A percentile compares a stretch with the other conserved stretches of the same genome.
phyloP scores from a whole-genome alignment of 2,329 filamentous ascomycete genomes.

The Alternaria sp. region DNA sequence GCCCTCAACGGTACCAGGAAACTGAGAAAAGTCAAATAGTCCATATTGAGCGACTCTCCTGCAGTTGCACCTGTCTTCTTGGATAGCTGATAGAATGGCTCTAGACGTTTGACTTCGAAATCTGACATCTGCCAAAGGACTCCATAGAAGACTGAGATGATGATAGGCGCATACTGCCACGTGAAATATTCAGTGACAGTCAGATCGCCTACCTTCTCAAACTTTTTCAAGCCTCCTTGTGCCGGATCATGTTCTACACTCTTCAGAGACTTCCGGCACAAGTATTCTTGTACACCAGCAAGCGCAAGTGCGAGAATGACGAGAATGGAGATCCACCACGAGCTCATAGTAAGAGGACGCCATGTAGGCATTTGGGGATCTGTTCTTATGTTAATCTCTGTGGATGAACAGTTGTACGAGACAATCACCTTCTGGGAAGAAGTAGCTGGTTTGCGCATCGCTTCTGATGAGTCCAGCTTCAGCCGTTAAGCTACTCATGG shows the following conservation, averaged over 20 bases:
- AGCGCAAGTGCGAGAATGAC: conserved; percentile 45
- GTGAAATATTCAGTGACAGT: conserved; percentile 44
- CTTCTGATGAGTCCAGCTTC: conserved; percentile 26
- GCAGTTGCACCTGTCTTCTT: conserved; percentile 49
- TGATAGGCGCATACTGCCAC: conserved; percentile 54
- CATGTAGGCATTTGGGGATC: conserved; percentile 53
- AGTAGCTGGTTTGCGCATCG: conserved; percentile 48
- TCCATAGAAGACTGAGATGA: conserved; percentile 59
- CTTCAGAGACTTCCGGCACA: conserved; percentile 29
- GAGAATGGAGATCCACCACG: conserved; percentile 47
- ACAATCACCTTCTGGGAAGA: conserved; percentile 44
- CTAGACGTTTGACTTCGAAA: conserved; percentile 61
- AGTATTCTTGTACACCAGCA: conserved; percentile 48
- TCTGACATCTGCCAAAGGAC: conserved; percentile 61
- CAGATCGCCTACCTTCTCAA: conserved; percentile 33
- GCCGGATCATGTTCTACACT: no score
- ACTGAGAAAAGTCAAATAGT: conserved; percentile 75
- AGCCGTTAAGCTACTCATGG: conserved; percentile 36
- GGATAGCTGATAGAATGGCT: conserved; percentile 59
- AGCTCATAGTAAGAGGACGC: conserved; percentile 52
- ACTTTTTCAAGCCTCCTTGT: no score
- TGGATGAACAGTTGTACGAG: not conserved
- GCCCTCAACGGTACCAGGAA: conserved; percentile 72
- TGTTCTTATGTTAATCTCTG: conserved; percentile 11
- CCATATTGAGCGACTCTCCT: conserved; percentile 71